These are phyloP conservation scores for Hymenoscyphus linearis DNA, from an alignment of 2,329 filamentous ascomycete genomes.

Conservation along the genomic window DNA sequence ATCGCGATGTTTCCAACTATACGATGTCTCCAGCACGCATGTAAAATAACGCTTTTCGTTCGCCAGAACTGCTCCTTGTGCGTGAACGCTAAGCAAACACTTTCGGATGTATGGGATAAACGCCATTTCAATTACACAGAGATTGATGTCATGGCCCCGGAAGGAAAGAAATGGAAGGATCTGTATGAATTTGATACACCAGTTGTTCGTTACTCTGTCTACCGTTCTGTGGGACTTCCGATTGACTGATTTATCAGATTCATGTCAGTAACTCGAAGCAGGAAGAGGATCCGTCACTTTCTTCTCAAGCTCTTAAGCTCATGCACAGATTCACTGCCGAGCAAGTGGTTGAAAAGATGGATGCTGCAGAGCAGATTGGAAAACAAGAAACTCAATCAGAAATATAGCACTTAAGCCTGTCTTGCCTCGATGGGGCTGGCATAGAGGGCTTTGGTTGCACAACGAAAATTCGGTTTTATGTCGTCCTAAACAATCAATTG, in stretches of 20 bases:
- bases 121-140: conserved; percentile 65
- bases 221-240: not conserved
- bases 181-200: conserved; percentile 79
- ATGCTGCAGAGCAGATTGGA: conserved; percentile 39
- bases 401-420: not conserved
- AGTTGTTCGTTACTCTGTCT: conserved; percentile 46
- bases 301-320: conserved; percentile 53
- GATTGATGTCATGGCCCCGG: conserved; percentile 61
- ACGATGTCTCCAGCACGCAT: conserved; percentile 45
- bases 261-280: conserved; percentile 54
- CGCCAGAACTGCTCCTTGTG: conserved; percentile 69
- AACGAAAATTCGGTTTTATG: not conserved
- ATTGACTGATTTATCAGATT: conserved; percentile 36
- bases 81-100: conserved; percentile 58
- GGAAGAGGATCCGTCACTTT: conserved; percentile 40
- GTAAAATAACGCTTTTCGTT: conserved; percentile 70
- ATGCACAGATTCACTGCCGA: conserved; percentile 72
- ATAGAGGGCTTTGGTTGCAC: not conserved
- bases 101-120: conserved; percentile 62
- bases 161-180: conserved; percentile 60
- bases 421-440: not conserved
- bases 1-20: conserved; percentile 46
- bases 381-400: not conserved
- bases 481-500: no score
- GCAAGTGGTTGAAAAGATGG: conserved; percentile 65